Percentiles rank a stretch among this genome's conserved stretches.
Evolutionary conservation across 768 basidiomycete species (phyloP).

Genomic region (Galerina sulciceps): DNA sequence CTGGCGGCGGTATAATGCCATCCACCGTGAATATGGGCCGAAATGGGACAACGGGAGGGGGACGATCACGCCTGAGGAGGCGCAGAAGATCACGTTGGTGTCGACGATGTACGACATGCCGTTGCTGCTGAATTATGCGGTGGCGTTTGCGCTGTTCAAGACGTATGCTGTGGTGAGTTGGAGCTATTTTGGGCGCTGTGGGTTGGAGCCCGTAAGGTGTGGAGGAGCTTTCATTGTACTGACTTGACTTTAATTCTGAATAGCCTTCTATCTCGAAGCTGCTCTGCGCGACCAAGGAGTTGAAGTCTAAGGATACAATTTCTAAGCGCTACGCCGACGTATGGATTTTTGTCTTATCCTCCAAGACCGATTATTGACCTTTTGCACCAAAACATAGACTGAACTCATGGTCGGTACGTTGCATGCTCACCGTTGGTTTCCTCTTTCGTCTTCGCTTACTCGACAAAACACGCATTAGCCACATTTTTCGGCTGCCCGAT

Average conservation of each 20-base stretch:
- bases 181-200: neutral
- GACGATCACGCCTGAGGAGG: conserved; percentile 46
- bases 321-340: conserved; percentile 54
- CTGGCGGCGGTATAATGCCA: conserved; percentile 44
- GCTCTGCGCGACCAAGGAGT: conserved; percentile 43
- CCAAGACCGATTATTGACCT: neutral
- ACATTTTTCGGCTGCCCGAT: conserved; percentile 41
- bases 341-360: conserved; percentile 19
- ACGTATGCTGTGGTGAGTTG: conserved; percentile 38
- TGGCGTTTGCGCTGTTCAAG: conserved; percentile 57
- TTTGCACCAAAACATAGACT: conserved; percentile 32
- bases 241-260: neutral
- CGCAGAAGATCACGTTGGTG: conserved; percentile 43
- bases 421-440: neutral
- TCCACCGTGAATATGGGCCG: conserved; percentile 42
- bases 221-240: neutral
- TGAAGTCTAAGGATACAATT: conserved; percentile 37
- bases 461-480: conserved; percentile 22
- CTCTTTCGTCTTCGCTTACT: neutral
- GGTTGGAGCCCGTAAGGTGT: neutral
- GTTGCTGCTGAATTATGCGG: conserved; percentile 37
- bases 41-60: conserved; percentile 31
- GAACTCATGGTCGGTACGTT: conserved; percentile 45
- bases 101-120: conserved; percentile 50
- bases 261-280: conserved; percentile 53